Evolutionary conservation across 148 eudicot species (phyloP), one percentile per base, ranked within the genome.

Genomic region (Heliosperma pusillum): DNA sequence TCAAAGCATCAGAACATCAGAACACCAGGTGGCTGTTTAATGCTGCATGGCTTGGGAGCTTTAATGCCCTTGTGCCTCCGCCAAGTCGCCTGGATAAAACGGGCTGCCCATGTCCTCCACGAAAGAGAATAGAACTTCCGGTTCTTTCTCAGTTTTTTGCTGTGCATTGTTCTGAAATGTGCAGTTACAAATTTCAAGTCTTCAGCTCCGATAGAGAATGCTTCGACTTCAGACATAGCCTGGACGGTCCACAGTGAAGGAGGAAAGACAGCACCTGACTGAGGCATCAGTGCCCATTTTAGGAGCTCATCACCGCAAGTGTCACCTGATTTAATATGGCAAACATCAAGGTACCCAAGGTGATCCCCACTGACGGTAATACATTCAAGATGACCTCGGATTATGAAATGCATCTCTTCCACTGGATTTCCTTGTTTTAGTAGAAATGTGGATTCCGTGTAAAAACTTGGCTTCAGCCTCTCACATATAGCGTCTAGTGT

Each of bases 101-200:
- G 83, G 0, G 87, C 86, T 8, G 88, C 86, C 91, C 91, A 86
- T 20, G 85, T 85, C 42, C 92, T 70, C 92, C 92, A 88, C 24
- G 83, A 88, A 78, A 85, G 89, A 2, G 89, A 86, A 69, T 88
- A 80, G 74, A 74, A 86, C 76, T 89, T 77, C n/a, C 85, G 81
- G 70, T 82, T 85, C 52, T 83, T 80, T 52, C 81, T 59, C 47
- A 88, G 53, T 15, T 86, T 82, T 66, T 81, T 84, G 36, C 36
- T 33, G 36, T 33, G 30, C 30, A 29, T 3, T 0, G 36, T 33
- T 33, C 5, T 33, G 36, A 33, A 33, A 33, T 33, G 36, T 6
- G 36, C 36, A 33, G 36, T 33, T 33, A 33, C 36, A 33, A 33
- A 33, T 36, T 80, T 87, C 36, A 89, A 57, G 75, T 87, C 92